phyloP scores from a whole-genome alignment of 495 filamentous ascomycete species.

The Penicillium steckii region DNA sequence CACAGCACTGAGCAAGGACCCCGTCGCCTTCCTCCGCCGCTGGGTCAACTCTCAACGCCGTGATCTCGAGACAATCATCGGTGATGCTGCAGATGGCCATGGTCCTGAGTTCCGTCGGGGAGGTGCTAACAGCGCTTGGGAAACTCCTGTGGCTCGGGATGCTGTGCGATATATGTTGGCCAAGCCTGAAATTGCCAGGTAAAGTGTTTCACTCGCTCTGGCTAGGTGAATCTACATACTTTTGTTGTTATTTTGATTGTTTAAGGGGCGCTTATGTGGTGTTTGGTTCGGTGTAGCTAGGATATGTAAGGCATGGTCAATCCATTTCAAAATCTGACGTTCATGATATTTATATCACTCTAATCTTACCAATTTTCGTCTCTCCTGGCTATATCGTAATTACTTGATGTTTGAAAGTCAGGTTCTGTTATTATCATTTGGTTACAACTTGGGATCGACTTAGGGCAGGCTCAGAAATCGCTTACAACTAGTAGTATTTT shows the following conservation, averaged over 20 bases:
- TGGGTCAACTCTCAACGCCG: conserved; percentile 88
- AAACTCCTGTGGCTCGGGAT: conserved; percentile 44
- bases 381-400: neutral
- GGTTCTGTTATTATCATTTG: too few species aligned
- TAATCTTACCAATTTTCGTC: neutral
- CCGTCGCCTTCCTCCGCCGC: conserved; percentile 72
- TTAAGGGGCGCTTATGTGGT: conserved; percentile 37
- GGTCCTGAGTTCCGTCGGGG: conserved; percentile 60
- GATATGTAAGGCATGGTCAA: conserved; percentile 20
- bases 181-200: conserved; percentile 40
- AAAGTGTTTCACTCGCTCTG: conserved; percentile 3
- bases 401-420: too few species aligned
- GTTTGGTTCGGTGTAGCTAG: conserved; percentile 33
- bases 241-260: conserved; percentile 15
- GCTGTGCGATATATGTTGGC: conserved; percentile 51
- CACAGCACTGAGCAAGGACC: conserved; percentile 71
- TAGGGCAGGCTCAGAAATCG: too few species aligned
- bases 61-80: conserved; percentile 86
- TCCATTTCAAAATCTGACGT: conserved; percentile 15
- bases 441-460: too few species aligned
- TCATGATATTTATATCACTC: neutral
- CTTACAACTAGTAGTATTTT: too few species aligned
- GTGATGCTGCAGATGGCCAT: conserved; percentile 64
- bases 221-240: conserved; percentile 5
- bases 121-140: conserved; percentile 55